Conservation (phyloP, 345 rosid genomes). For the Populus nigra region DNA sequence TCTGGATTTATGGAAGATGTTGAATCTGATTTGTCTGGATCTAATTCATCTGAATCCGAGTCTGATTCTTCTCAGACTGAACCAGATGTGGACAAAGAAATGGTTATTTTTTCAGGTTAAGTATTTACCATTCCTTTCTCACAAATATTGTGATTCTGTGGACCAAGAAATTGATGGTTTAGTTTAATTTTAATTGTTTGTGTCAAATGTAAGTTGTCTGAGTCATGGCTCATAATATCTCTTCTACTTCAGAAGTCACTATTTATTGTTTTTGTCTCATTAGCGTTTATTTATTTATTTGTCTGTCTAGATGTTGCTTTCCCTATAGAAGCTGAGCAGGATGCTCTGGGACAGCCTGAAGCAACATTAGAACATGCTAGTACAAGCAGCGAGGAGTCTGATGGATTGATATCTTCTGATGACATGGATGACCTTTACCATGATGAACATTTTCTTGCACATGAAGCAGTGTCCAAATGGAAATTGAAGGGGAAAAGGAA, state of each 20-base stretch:
- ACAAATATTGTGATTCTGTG: background rate
- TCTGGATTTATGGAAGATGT: constrained; percentile 54
- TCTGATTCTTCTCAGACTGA: constrained; percentile 87
- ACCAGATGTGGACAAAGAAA: constrained; percentile 68
- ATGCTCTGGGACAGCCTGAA: constrained; percentile 40
- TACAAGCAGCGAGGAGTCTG: constrained; percentile 69
- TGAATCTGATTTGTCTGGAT: constrained; percentile 59
- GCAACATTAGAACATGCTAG: constrained; percentile 54
- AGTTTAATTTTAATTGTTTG: constrained; percentile 2
- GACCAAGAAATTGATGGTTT: constrained; percentile 1
- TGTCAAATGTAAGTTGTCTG: constrained; percentile 7
- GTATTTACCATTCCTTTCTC: background rate
- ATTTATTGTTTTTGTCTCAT: constrained; percentile 2
- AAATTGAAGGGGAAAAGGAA: constrained; percentile 87
- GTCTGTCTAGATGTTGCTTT: constrained; percentile 31
- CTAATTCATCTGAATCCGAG: constrained; percentile 45
- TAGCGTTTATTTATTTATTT: background rate
- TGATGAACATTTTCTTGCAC: constrained; percentile 40
- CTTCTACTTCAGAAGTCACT: background rate
- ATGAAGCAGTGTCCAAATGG: constrained; percentile 87
- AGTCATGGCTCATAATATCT: background rate
- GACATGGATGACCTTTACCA: constrained; percentile 50
- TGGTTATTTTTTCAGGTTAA: constrained; percentile 64
- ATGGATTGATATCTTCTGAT: constrained; percentile 70
- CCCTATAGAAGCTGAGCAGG: constrained; percentile 29